These are phyloP conservation scores for Chaetomium strumarium DNA, from an alignment of 2,329 filamentous ascomycete genomes.

Conservation along the genomic window DNA sequence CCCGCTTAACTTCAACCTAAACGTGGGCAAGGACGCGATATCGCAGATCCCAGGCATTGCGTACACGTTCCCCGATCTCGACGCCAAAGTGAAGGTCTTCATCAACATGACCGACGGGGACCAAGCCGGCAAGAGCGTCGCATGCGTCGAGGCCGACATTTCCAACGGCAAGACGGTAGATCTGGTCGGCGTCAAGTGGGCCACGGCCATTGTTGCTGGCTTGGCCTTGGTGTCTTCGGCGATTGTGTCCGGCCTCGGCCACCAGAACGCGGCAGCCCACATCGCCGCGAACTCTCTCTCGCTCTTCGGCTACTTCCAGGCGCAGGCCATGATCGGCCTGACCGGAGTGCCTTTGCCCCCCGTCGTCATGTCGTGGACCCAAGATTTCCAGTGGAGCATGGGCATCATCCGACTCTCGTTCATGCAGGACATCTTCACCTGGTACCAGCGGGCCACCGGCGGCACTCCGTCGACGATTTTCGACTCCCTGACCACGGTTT, in stretches of 20 bases:
- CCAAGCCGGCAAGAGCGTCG: slow-evolving; percentile 52
- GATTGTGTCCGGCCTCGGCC: slow-evolving; percentile 81
- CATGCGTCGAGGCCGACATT: slow-evolving; percentile 80
- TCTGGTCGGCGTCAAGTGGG: slow-evolving; percentile 82
- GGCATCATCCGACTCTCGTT: slow-evolving; percentile 86
- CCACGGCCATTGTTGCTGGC: slow-evolving; percentile 80
- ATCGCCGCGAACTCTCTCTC: slow-evolving; percentile 89
- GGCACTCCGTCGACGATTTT: slow-evolving; percentile 76
- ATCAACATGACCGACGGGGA: slow-evolving; percentile 63
- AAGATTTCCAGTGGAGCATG: slow-evolving; percentile 98
- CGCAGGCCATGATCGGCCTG: slow-evolving; percentile 86
- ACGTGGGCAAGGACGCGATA: slow-evolving; percentile 51
- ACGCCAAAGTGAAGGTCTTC: slow-evolving; percentile 75
- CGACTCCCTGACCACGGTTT: slow-evolving; percentile 65
- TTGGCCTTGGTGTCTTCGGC: slow-evolving; percentile 79
- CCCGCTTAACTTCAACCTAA: slow-evolving; percentile 65
- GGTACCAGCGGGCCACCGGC: slow-evolving; percentile 92
- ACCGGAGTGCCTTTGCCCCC: slow-evolving; percentile 76
- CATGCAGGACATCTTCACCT: slow-evolving; percentile 82
- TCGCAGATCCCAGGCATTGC: slow-evolving; percentile 71
- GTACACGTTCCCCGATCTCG: slow-evolving; percentile 84
- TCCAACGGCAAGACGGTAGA: slow-evolving; percentile 93
- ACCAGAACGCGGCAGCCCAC: slow-evolving; percentile 90
- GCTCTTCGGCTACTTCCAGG: slow-evolving; percentile 92
- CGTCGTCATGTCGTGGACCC: slow-evolving; percentile 86